Percentiles rank a stretch among this genome's conserved stretches.
Evolutionary conservation across 805 yeast genomes (phyloP).

Genomic region (Sungouiella blattae): DNA sequence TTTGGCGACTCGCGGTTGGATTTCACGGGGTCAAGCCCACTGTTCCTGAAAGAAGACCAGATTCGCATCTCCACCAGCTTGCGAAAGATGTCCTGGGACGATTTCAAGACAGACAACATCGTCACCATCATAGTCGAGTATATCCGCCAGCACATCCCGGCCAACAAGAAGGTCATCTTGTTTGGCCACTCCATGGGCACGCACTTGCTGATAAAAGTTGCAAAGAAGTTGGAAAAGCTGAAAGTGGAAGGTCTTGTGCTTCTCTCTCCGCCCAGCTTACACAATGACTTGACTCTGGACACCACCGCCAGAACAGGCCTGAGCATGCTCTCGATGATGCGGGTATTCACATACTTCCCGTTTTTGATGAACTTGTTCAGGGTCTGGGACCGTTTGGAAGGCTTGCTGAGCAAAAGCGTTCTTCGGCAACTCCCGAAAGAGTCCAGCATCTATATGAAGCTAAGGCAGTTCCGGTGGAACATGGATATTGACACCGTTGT

Average conservation of each 20-base stretch:
- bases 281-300: slow-evolving; percentile 20
- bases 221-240: slow-evolving; percentile 28
- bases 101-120: slow-evolving; percentile 40
- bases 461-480: slow-evolving; percentile 68
- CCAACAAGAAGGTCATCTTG: slow-evolving; percentile 40
- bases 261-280: slow-evolving; percentile 46
- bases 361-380: slow-evolving; percentile 53
- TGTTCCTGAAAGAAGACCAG: slow-evolving; percentile 28
- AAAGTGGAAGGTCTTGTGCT: slow-evolving; percentile 47
- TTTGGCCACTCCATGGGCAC: slow-evolving; percentile 79
- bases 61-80: slow-evolving; percentile 27
- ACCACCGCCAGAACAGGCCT: slow-evolving; percentile 3
- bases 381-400: slow-evolving; percentile 58
- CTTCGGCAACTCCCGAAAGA: slow-evolving; percentile 42
- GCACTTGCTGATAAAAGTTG: slow-evolving; percentile 47
- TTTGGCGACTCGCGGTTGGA: slow-evolving; percentile 56
- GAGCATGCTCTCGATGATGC: slow-evolving; percentile 13
- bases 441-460: slow-evolving; percentile 37
- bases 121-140: slow-evolving; percentile 38
- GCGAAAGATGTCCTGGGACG: slow-evolving; percentile 33
- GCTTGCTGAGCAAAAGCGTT: slow-evolving; percentile 60
- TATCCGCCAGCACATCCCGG: slow-evolving; percentile 36
- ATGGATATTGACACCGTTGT: slow-evolving; percentile 54
- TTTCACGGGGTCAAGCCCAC: slow-evolving; percentile 8
- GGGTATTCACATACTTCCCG: slow-evolving; percentile 38